Evolutionary conservation across 1,139 yeast genomes (phyloP), one percentile per base, ranked within the genome.

Genomic region (Tardiomyces digboiensis): DNA sequence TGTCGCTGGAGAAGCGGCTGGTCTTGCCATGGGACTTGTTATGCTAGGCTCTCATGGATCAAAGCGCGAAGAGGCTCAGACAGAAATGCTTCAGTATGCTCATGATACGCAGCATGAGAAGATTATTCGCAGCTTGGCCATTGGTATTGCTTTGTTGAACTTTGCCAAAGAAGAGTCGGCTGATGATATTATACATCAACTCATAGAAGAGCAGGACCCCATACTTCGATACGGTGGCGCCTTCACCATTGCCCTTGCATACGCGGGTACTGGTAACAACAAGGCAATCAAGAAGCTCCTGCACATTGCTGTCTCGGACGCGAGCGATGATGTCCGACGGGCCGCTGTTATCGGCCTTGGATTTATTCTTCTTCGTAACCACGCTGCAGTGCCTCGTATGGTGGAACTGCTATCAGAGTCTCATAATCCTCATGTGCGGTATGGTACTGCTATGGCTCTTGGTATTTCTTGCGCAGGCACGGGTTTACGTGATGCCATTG

Each of bases 401-500:
- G 97, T 91, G 36, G 95, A 89, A 63, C 74, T 91, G 50, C 74
- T 93, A 56, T 79, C 96, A 1, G 96, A 89, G 65, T 86, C 96
- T 1, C 97, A 91, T 65, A 93, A 91, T 61, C 95, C 98, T 14
- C 97, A 93, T 61, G 98, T 93, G 26, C 85, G 99, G 66, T 91
- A 93, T 61, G 99, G 99, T 68, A 84, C 97, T 38, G 96, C 97
- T 2, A 72, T 91, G 79, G 98, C 99, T 0, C 74, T 91, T 52
- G 98, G 97, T 66, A 85, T 93, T 49, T 80, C 97, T 2, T 89
- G 97, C 71, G 97, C 97, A 22, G 98, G 98, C 44, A 83, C 94
- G 62, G 93, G 89, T 4, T 70, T 85, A 46, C 79, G 83, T 45
- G 81, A 91, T 39, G 98, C 98, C 0, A 76, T 91, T 50, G 96